Evolutionary conservation across 768 basidiomycete species (phyloP).

Genomic region (Rhodotorula toruloides): DNA sequence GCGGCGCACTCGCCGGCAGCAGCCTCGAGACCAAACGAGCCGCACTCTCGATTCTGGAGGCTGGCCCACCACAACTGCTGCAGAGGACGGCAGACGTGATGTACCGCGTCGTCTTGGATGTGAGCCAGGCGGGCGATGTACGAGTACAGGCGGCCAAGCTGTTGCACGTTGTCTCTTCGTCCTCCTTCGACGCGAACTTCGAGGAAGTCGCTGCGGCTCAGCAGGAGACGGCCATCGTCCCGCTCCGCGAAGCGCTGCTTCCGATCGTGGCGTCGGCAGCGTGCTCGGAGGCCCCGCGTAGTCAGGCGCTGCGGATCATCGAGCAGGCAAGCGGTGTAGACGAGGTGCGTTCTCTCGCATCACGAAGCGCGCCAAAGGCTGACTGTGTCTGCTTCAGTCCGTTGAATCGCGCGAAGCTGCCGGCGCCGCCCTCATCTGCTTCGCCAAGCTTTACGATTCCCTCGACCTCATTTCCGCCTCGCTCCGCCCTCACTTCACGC

Average conservation of each 20-base stretch:
- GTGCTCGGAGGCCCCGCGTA: background rate
- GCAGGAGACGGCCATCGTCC: constrained; percentile 13
- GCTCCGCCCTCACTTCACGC: background rate
- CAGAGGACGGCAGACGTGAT: background rate
- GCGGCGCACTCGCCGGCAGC: constrained; percentile 1
- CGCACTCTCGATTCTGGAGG: background rate
- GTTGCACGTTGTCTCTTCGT: background rate
- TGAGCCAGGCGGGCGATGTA: constrained; percentile 12
- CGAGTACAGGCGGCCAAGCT: constrained; percentile 24
- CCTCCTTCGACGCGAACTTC: background rate
- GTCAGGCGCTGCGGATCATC: background rate
- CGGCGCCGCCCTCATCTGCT: constrained; percentile 9
- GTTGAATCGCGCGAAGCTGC: constrained; percentile 32
- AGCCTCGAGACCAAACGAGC: constrained; percentile 28
- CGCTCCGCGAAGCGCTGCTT: constrained; percentile 29
- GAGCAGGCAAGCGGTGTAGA: background rate
- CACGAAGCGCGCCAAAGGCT: background rate
- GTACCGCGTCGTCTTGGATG: background rate
- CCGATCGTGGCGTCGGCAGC: constrained; percentile 15
- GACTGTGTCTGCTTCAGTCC: background rate
- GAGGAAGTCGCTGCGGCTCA: background rate
- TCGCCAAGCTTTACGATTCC: background rate
- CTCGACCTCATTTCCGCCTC: background rate
- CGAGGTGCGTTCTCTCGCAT: constrained; percentile 11
- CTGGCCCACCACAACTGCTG: background rate